These are phyloP conservation scores for Sordariomycetes sp. DNA, from an alignment of 2,329 filamentous ascomycete species.

Conservation along the genomic window DNA sequence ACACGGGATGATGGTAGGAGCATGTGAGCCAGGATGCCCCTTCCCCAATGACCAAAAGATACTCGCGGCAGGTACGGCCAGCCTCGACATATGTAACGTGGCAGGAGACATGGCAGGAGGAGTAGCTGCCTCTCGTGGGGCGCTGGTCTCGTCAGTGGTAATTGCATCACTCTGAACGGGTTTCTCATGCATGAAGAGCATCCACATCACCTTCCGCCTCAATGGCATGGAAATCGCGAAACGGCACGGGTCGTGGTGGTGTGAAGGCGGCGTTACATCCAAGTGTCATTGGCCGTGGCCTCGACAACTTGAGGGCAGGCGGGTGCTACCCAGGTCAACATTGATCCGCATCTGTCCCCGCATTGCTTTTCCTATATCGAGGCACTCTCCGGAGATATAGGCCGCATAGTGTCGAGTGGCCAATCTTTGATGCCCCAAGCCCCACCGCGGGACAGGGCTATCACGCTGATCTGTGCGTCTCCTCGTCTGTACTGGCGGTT, in stretches of 20 bases:
- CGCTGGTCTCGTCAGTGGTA: background rate
- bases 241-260: background rate
- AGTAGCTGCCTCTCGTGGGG: background rate
- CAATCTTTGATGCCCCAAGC: background rate
- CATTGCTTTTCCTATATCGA: background rate
- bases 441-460: background rate
- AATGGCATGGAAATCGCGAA: background rate
- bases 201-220: background rate
- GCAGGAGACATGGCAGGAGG: background rate
- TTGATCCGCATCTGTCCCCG: background rate
- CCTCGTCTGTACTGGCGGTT: background rate
- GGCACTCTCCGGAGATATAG: background rate
- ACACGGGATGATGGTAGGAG: background rate
- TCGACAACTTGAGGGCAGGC: background rate
- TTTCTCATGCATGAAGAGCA: background rate
- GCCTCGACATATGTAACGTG: background rate
- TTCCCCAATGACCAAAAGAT: too few relatives aligned
- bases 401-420: background rate
- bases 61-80: background rate
- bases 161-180: background rate
- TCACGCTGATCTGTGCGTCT: conserved; percentile 1
- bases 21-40: too few relatives aligned
- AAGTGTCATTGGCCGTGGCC: background rate
- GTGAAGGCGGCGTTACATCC: background rate
- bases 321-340: background rate